These are phyloP conservation scores for Alternaria postmessia DNA, from an alignment of 2,329 filamentous ascomycete genomes.

Conservation along the genomic window DNA sequence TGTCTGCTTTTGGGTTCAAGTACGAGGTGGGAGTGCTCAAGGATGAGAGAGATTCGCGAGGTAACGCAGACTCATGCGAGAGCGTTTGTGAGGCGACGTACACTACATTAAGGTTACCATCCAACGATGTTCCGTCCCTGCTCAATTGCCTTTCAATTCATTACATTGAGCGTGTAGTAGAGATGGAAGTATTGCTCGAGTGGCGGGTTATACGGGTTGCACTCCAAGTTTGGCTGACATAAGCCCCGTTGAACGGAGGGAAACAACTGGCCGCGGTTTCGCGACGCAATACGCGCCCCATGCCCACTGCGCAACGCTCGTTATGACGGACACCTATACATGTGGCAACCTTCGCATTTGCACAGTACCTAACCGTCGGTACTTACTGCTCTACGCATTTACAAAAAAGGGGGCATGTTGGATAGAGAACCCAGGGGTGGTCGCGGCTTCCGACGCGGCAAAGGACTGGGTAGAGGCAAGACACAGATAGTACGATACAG, in stretches of 20 bases:
- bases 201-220: background rate
- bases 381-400: background rate
- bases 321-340: background rate
- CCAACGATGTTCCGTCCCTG: background rate
- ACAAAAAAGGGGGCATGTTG: conserved; percentile 27
- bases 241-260: background rate
- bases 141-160: background rate
- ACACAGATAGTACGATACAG: conserved; percentile 24
- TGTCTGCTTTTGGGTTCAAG: no score
- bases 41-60: background rate
- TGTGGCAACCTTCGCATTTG: background rate
- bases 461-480: conserved; percentile 22
- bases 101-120: background rate
- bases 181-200: background rate
- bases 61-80: background rate
- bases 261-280: background rate
- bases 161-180: background rate
- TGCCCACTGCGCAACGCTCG: background rate
- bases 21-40: no score
- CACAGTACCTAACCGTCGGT: background rate
- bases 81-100: background rate
- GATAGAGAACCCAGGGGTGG: conserved; percentile 28
- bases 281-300: background rate
- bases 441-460: conserved; percentile 19
- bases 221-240: background rate